Base-by-base conservation (phyloP, 352 stramenopile genomes). In the Globisporangium takayamanum region DNA sequence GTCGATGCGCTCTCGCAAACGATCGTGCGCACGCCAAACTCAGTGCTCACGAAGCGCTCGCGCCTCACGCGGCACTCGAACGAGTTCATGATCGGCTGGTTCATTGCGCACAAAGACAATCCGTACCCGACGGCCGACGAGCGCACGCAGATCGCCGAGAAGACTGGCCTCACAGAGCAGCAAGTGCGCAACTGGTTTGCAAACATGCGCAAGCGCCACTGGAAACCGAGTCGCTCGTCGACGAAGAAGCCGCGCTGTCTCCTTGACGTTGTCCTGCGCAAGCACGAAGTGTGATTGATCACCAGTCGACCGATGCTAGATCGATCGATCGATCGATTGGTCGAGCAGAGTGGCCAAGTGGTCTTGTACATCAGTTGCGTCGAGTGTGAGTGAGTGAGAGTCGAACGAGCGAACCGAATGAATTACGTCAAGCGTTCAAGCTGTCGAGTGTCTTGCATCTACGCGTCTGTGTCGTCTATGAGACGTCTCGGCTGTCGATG, bases 131-230 rank as follows among this genome's bases (percentile, higher is more conserved):
- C 82, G 1, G 58, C 71, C 1, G 56, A 69, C 8, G 84, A 94
- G 67, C 84, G 84, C 28, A 15, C 66, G 20, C 66, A 85, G 47
- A 92, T 94, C 46, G 82, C 84, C 4, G 71, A 74, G 5, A 76
- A 74, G 52, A 92, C 82, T 3, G 80, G 79, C 0, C 61, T 94
- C 30, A 77, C 73, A 6, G 84, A 92, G 66, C 83, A 91, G 55
- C 84, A 94, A 59, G 83, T 94, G 58, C 83, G 83, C 61, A 92
- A 94, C 57, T 94, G 84, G 84, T 94, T 94, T 66, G 83, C 84
- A 20, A 94, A 94, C 61, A 94, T 94, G 82, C 84, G 84, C 50
- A 94, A 94, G 60, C 82, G 84, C 50, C 84, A 94, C 66, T 94
- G 84, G 84, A 92, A 92, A 53, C 84, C 84, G n/a, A 87, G 75